These are phyloP conservation scores for Acarospora socialis DNA, from an alignment of 2,329 filamentous ascomycete genomes.

Conservation along the genomic window DNA sequence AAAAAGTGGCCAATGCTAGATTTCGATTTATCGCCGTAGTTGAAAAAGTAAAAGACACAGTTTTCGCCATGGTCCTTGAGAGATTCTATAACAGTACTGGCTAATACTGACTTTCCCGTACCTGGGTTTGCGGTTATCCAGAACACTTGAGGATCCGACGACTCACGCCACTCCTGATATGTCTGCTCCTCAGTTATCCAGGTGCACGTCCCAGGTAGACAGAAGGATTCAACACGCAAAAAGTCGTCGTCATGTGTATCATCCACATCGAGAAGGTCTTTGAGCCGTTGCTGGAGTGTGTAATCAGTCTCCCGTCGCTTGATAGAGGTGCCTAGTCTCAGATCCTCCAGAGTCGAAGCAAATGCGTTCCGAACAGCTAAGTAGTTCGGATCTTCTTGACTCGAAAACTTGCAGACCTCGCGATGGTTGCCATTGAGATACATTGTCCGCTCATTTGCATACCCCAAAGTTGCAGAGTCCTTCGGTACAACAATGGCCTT, in stretches of 20 bases:
- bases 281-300: slow-evolving; percentile 14
- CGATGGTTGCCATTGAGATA: slow-evolving; percentile 24
- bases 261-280: slow-evolving; percentile 14
- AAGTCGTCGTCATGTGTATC: slow-evolving; percentile 18
- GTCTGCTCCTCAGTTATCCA: slow-evolving; percentile 20
- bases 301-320: no score
- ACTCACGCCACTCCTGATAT: slow-evolving; percentile 18
- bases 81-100: slow-evolving; percentile 16
- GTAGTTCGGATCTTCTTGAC: slow-evolving; percentile 21
- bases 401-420: slow-evolving; percentile 24
- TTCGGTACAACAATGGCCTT: slow-evolving; percentile 21
- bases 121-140: slow-evolving; percentile 20
- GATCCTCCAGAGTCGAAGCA: slow-evolving; percentile 12
- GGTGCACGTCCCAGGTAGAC: slow-evolving; percentile 18
- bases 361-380: slow-evolving; percentile 21
- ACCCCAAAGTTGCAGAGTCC: slow-evolving; percentile 22
- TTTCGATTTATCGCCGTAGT: slow-evolving; percentile 14
- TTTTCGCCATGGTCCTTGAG: slow-evolving; percentile 15
- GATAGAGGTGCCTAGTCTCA: no score
- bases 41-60: slow-evolving; percentile 20
- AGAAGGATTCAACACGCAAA: slow-evolving; percentile 13
- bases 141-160: slow-evolving; percentile 9
- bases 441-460: slow-evolving; percentile 17
- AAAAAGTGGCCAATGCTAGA: slow-evolving; percentile 13
- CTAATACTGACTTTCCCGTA: slow-evolving; percentile 17